Evolutionary conservation across 1,284 basidiomycete species (phyloP).

Genomic region (Apiotrichum gracile): DNA sequence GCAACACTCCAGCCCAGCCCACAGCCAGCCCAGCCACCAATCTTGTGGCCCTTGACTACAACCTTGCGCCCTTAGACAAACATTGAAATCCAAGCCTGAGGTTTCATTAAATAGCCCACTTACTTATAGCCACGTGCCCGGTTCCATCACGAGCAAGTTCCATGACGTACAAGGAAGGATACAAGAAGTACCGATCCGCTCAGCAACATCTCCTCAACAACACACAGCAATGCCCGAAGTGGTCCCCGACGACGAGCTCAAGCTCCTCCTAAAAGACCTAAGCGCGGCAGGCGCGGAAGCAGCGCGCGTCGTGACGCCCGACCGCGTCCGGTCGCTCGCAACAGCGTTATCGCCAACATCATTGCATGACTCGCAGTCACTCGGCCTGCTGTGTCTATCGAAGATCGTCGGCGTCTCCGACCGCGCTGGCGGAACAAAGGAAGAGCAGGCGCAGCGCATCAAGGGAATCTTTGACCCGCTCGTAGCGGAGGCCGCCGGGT

Average conservation of each 20-base stretch:
- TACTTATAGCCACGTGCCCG: too few species aligned
- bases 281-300: constrained; percentile 1
- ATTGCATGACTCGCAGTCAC: not conserved
- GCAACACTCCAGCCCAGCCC: not conserved
- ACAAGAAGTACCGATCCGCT: not conserved
- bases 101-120: too few species aligned
- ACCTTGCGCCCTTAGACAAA: too few species aligned
- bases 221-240: not conserved
- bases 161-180: too few species aligned
- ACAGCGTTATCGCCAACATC: not conserved
- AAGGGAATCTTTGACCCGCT: constrained; percentile 11
- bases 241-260: constrained; percentile 2
- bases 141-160: too few species aligned
- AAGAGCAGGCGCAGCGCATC: constrained; percentile 2
- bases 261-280: constrained; percentile 7
- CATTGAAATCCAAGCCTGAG: too few species aligned
- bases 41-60: too few species aligned
- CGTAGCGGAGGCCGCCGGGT: constrained; percentile 5
- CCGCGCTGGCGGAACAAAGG: not conserved
- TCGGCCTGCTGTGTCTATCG: constrained; percentile 9
- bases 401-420: constrained; percentile 6
- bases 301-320: not conserved
- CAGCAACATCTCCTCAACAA: not conserved
- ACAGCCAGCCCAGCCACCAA: too few species aligned
- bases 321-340: not conserved